These are phyloP conservation scores for Hypoxylon rickii DNA, from an alignment of 495 filamentous ascomycete species.

Conservation along the genomic window DNA sequence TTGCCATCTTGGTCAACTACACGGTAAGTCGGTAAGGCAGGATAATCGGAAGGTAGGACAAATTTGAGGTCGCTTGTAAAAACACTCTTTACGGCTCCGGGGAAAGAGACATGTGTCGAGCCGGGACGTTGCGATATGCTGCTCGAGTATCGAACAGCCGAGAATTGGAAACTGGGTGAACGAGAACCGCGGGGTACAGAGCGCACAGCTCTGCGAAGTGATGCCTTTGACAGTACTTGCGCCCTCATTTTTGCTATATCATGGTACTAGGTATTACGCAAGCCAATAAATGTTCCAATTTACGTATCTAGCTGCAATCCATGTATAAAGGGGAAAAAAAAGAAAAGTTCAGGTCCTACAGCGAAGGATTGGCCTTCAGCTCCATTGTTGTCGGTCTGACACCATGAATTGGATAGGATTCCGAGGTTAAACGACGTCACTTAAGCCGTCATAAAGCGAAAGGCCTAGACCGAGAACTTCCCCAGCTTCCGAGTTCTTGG, in stretches of 20 bases:
- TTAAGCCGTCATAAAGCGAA: slow-evolving; percentile 43
- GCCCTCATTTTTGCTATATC: slow-evolving; percentile 31
- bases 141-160: slow-evolving; percentile 35
- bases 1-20: slow-evolving; percentile 82
- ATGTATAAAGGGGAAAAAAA: not conserved
- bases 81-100: slow-evolving; percentile 91
- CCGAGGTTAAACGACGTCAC: slow-evolving; percentile 36
- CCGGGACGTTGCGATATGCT: slow-evolving; percentile 68
- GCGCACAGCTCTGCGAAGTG: slow-evolving; percentile 22
- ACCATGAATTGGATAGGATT: slow-evolving; percentile 22
- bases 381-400: slow-evolving; percentile 7
- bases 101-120: slow-evolving; percentile 79
- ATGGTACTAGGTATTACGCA: slow-evolving; percentile 12
- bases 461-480: slow-evolving; percentile 9
- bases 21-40: slow-evolving; percentile 84
- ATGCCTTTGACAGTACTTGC: slow-evolving; percentile 22
- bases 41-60: slow-evolving; percentile 65
- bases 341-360: not conserved
- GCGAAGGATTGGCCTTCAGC: not conserved
- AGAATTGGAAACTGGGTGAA: slow-evolving; percentile 5
- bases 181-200: slow-evolving; percentile 27
- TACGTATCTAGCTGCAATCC: slow-evolving; percentile 5
- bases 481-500: slow-evolving; percentile 7
- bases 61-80: slow-evolving; percentile 83
- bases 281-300: not conserved